Evolutionary conservation across 2,329 filamentous ascomycete species (phyloP).

Genomic region (Fusarium camptoceras): DNA sequence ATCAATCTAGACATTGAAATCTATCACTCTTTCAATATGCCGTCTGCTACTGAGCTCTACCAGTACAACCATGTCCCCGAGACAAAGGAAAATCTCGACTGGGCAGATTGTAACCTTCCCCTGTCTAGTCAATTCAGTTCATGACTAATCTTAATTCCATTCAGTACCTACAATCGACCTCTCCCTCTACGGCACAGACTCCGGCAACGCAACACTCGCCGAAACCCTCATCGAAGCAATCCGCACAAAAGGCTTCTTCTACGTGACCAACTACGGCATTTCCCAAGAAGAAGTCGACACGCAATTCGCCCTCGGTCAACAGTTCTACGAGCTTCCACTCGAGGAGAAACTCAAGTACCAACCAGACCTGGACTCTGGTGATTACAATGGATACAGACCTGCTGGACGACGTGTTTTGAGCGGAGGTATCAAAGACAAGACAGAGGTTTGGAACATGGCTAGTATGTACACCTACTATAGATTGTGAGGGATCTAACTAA

Average conservation of each 20-base stretch:
- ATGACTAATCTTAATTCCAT: background rate
- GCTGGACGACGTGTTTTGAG: slow-evolving; percentile 53
- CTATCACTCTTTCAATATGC: background rate
- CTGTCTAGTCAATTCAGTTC: background rate
- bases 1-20: no score
- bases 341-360: slow-evolving; percentile 70
- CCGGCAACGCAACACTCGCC: slow-evolving; percentile 49
- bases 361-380: slow-evolving; percentile 60
- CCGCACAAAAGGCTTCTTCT: slow-evolving; percentile 50
- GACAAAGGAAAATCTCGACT: slow-evolving; percentile 53
- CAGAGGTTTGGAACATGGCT: slow-evolving; percentile 55
- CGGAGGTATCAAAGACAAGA: slow-evolving; percentile 56
- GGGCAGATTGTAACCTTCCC: slow-evolving; percentile 49
- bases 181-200: slow-evolving; percentile 49
- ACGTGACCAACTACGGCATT: slow-evolving; percentile 69
- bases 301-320: slow-evolving; percentile 69
- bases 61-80: slow-evolving; percentile 53
- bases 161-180: slow-evolving; percentile 52
- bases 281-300: slow-evolving; percentile 67
- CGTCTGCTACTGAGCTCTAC: background rate
- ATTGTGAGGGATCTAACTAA: background rate
- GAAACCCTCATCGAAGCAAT: slow-evolving; percentile 50
- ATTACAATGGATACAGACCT: slow-evolving; percentile 68
- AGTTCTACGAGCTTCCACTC: slow-evolving; percentile 64
- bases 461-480: slow-evolving; percentile 40